phyloP scores from a whole-genome alignment of 139 green algal species.

The Chlorella sp. region DNA sequence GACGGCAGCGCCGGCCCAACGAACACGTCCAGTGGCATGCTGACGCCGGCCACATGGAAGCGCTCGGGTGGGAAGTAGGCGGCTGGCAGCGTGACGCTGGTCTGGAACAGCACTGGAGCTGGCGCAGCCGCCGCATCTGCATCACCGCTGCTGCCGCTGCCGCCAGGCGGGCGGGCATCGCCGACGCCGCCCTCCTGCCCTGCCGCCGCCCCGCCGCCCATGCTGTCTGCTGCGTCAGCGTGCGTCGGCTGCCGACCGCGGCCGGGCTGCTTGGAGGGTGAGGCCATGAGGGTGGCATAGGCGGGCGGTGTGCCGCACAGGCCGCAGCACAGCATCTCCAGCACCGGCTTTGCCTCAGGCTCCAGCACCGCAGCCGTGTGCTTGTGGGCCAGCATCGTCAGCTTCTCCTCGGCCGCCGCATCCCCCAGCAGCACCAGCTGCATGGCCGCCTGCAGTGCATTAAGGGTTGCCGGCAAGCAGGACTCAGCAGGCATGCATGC shows the following conservation, averaged over 20 bases:
- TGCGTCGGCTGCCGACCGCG: neutral
- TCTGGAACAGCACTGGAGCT: slow-evolving; percentile 6
- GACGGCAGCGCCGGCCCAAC: slow-evolving; percentile 15
- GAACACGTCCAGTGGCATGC: slow-evolving; percentile 23
- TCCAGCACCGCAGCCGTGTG: slow-evolving; percentile 8
- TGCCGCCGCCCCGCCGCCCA: neutral
- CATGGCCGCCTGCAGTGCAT: slow-evolving; percentile 35
- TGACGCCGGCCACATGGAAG: neutral
- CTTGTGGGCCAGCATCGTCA: slow-evolving; percentile 29
- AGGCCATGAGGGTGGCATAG: slow-evolving; percentile 6
- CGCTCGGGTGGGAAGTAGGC: slow-evolving; percentile 26
- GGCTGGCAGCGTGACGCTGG: slow-evolving; percentile 19
- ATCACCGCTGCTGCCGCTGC: neutral
- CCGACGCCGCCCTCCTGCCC: neutral
- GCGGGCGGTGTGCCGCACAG: slow-evolving; percentile 33
- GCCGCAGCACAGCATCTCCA: slow-evolving; percentile 40
- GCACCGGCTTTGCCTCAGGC: neutral
- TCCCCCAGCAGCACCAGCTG: slow-evolving; percentile 44
- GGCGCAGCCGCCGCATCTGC: neutral
- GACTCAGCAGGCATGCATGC: no score
- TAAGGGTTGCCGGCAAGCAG: no score
- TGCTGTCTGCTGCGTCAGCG: neutral
- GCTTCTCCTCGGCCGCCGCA: slow-evolving; percentile 30
- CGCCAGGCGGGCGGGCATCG: neutral
- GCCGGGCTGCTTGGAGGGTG: neutral